phyloP scores from a whole-genome alignment of 306 rosid species.

The Rosa rugosa region DNA sequence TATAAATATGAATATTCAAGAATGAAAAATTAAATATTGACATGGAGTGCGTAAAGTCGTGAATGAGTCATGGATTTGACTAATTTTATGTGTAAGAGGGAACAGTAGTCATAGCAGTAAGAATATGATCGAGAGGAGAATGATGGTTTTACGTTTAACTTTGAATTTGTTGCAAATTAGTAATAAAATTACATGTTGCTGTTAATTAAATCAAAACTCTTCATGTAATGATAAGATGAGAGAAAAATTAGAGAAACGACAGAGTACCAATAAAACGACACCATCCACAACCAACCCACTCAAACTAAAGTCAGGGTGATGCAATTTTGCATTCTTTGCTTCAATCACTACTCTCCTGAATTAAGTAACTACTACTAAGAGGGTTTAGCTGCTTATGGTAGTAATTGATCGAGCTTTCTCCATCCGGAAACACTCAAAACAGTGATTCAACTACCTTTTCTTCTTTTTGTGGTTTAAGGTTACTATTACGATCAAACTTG shows the following conservation, averaged over 20 bases:
- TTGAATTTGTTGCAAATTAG: not conserved
- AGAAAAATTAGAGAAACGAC: not conserved
- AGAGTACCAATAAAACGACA: not conserved
- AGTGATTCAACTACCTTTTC: not conserved
- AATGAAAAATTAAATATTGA: not conserved
- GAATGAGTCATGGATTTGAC: not conserved
- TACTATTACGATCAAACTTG: not conserved
- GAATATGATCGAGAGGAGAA: constrained; percentile 1
- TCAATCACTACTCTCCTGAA: not conserved
- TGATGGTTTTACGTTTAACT: not conserved
- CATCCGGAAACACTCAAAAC: not conserved
- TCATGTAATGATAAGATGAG: not conserved
- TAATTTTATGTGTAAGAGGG: not conserved
- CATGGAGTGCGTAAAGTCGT: not conserved
- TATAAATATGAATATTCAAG: not conserved
- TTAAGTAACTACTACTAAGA: not conserved
- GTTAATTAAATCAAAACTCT: not conserved
- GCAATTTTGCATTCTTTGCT: not conserved
- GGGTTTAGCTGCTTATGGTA: not conserved
- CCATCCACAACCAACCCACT: not conserved
- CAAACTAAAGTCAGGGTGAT: not conserved
- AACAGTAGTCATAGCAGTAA: not conserved
- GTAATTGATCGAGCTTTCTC: not conserved
- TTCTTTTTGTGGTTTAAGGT: not conserved
- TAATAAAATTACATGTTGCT: not conserved